Evolutionary conservation across 768 basidiomycete genomes (phyloP), one percentile per base, ranked within the genome.

Genomic region (Serendipita sp.): DNA sequence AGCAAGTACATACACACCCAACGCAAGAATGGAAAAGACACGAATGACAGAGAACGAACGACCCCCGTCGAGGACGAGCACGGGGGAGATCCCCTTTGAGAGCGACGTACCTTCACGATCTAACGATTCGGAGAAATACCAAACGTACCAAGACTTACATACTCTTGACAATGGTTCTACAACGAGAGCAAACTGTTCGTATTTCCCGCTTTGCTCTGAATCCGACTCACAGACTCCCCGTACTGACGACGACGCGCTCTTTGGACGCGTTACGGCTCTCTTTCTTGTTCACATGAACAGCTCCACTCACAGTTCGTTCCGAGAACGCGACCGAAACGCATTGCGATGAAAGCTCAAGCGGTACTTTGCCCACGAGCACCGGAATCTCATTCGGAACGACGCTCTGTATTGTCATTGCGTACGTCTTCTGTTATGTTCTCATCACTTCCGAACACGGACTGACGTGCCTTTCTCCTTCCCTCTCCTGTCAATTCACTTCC

Each of bases 151-250:
- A 13, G 13, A 41, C 41, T 1, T 41, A 5, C 41, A 41, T 41
- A 60, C 56, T 28, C 28, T 60, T 38, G 28, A 60, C n/a, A 60
- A 35, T 35, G 34, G 28, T 23, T 28, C 56, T 28, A 60, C 56
- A n/a, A 60, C 56, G 36, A 23, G 56, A n/a, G 56, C 56, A 32
- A 60, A 60, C 56, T 34, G 56, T 60, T 34, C 56, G 56, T 60
- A 10, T 60, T 34, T 34, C 16, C n/a, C 56, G 56, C 48, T 52
- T n/a, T 52, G 8, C 41, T n/a, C n/a, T 51, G 7, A 5, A 8
- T 32, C 23, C 23, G 23, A 23, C 23, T 23, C 23, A 23, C 23
- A 23, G 23, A 23, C 48, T 51, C 3, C 48, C 48, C n/a, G 48
- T 41, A 41, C 41, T 41, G 41, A 41, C 41, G 41, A 41, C 41